A percentile compares a stretch with the other conserved stretches of the same genome.
phyloP scores from a whole-genome alignment of 352 stramenopile species.

The Blastocystis sp. region DNA sequence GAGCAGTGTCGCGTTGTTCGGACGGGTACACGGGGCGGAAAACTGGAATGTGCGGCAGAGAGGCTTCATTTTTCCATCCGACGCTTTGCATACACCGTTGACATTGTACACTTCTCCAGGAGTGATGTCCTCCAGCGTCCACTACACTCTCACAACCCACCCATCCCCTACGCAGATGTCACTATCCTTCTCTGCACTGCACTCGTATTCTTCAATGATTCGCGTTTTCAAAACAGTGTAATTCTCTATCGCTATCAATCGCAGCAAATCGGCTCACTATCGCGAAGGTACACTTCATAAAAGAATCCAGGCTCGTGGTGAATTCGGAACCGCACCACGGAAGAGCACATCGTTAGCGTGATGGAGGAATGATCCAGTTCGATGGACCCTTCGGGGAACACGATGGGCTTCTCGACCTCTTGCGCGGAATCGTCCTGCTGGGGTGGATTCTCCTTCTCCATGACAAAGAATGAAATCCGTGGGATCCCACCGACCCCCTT shows the following conservation, averaged over 20 bases:
- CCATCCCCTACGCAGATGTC: neutral
- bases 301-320: conserved; percentile 54
- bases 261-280: neutral
- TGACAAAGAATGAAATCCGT: neutral
- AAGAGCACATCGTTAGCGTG: conserved; percentile 17
- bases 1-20: conserved; percentile 2
- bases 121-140: conserved; percentile 30
- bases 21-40: conserved; percentile 32
- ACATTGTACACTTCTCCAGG: conserved; percentile 28
- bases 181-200: neutral
- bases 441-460: neutral
- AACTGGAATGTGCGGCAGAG: conserved; percentile 52
- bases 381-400: conserved; percentile 64
- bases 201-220: conserved; percentile 32
- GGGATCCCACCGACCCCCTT: conserved; percentile 17
- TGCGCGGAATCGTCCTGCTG: neutral
- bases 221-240: conserved; percentile 19
- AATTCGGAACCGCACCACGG: conserved; percentile 15
- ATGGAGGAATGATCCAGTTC: conserved; percentile 43
- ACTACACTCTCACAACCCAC: conserved; percentile 2
- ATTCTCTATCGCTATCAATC: conserved; percentile 12
- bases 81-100: conserved; percentile 33
- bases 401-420: conserved; percentile 17
- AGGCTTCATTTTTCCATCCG: conserved; percentile 38
- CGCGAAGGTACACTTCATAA: conserved; percentile 46